Base-by-base conservation (phyloP, 164 flowering plant species). In the Piper longum region DNA sequence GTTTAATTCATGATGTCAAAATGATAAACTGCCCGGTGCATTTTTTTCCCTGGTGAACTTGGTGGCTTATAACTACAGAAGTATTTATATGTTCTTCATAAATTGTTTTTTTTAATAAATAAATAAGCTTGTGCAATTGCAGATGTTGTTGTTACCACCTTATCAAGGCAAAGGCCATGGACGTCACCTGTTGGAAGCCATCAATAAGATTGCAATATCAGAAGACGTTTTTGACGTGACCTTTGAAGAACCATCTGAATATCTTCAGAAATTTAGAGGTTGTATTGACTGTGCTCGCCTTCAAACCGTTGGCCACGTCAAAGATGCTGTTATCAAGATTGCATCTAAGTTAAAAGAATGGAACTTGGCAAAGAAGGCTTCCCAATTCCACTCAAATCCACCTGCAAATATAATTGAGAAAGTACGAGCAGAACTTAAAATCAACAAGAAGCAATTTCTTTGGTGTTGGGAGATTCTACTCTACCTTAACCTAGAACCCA, bases 381-480 rank as follows among this genome's bases (percentile, higher is more conserved):
- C 66, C 48, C 60, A 64, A 2, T 73, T 76, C 57, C 71, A 72
- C 13, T 76, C 77, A 39, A 62, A 69, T 26, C 97, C 99, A 40
- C 89, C 89, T 14, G 41, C 61, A 1, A 66, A 55, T 26, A 72
- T 69, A 3, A 71, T 77, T 18, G 95, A 89, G 67, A 77, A 81
- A 43, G 96, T 80, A 41, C 71, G 91, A 63, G 78, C 75, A 69
- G 68, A 59, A 44, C 71, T 89, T 66, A 91, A 91, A 70, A 91
- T 91, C 62, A 90, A 76, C 83, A 88, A 81, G 78, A 91, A 83
- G 70, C 99, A 95, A 68, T 85, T 91, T 70, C 74, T 78, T 6
- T 83, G 80, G 56, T 95, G 99, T 64, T 91, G 99, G 99, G 97
- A 95, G 77, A 72, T 95, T 71, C 83, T 95, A 54, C 71, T 95